A percentile compares a stretch with the other conserved stretches of the same genome.
phyloP scores from a whole-genome alignment of 208 protist genomes.

The Crithidia expoeki region DNA sequence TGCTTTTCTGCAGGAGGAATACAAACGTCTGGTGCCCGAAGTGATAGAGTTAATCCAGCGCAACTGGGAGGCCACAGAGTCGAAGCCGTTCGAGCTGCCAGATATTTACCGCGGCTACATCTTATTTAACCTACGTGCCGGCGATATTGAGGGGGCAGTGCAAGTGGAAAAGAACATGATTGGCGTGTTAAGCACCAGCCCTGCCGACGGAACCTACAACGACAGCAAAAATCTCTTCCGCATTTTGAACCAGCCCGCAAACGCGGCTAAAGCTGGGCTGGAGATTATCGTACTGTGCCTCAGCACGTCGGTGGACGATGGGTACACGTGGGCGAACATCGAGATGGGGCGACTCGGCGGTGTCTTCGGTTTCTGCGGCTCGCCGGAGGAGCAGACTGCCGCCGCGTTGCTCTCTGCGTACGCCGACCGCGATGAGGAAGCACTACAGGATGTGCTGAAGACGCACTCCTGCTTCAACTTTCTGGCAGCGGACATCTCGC shows the following conservation, averaged over 20 bases:
- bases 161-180: conserved; percentile 54
- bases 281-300: conserved; percentile 76
- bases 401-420: conserved; percentile 52
- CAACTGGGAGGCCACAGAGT: conserved; percentile 46
- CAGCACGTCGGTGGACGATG: conserved; percentile 43
- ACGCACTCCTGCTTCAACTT: conserved; percentile 63
- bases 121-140: conserved; percentile 42
- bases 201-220: conserved; percentile 36
- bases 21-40: conserved; percentile 32
- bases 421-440: conserved; percentile 67
- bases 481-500: conserved; percentile 61
- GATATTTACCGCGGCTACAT: conserved; percentile 73
- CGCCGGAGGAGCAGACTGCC: conserved; percentile 57
- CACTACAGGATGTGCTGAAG: conserved; percentile 57
- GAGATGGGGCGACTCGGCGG: conserved; percentile 55
- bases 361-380: conserved; percentile 67
- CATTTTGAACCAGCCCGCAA: conserved; percentile 68
- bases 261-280: conserved; percentile 73
- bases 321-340: conserved; percentile 65
- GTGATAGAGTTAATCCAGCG: conserved; percentile 48
- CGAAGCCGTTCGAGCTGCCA: conserved; percentile 46
- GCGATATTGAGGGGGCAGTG: conserved; percentile 46
- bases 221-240: conserved; percentile 64
- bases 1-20: conserved; percentile 19
- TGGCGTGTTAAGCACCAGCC: conserved; percentile 38